Conservation (phyloP, 208 protist genomes). For the Blastocrithidia nonstop region DNA sequence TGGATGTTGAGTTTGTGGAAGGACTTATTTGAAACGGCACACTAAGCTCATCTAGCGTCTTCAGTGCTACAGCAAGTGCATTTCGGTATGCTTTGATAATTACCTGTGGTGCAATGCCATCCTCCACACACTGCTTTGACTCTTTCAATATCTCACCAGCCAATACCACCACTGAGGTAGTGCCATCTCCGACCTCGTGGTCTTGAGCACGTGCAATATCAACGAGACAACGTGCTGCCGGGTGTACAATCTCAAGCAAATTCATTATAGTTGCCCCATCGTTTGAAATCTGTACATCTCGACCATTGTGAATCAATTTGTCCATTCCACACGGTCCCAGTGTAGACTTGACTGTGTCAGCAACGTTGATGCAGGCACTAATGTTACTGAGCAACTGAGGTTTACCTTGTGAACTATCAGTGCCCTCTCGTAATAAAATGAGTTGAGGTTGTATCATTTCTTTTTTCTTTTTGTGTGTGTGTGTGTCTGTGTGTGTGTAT, state of each 20-base stretch:
- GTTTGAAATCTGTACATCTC: conserved; percentile 98
- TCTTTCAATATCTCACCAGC: conserved; percentile 97
- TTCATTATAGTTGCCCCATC: conserved; percentile 99
- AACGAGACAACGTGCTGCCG: conserved; percentile 97
- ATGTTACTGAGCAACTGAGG: conserved; percentile 99
- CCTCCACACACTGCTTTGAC: conserved; percentile 97
- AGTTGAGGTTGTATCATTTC: conserved; percentile 93
- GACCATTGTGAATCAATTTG: conserved; percentile 96
- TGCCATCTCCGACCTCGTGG: conserved; percentile 99
- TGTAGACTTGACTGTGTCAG: conserved; percentile 92
- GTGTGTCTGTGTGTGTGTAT: conserved; percentile 4
- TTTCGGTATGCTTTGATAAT: conserved; percentile 94
- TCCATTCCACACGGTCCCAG: conserved; percentile 99
- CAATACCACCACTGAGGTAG: conserved; percentile 99
- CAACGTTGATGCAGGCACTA: conserved; percentile 96
- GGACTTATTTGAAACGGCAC: conserved; percentile 69
- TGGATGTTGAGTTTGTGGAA: conserved; percentile 15
- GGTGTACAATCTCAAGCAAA: conserved; percentile 99
- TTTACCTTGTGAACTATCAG: conserved; percentile 99
- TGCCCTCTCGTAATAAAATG: conserved; percentile 99
- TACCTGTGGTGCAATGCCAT: conserved; percentile 98
- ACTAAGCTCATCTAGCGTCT: conserved; percentile 85
- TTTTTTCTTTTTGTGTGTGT: conserved; percentile 22
- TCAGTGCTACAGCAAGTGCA: conserved; percentile 62
- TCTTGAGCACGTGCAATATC: conserved; percentile 99